Percentiles rank a stretch among this genome's conserved stretches.
Conservation (phyloP, 495 filamentous ascomycete species). For the Penicillium odoratum region DNA sequence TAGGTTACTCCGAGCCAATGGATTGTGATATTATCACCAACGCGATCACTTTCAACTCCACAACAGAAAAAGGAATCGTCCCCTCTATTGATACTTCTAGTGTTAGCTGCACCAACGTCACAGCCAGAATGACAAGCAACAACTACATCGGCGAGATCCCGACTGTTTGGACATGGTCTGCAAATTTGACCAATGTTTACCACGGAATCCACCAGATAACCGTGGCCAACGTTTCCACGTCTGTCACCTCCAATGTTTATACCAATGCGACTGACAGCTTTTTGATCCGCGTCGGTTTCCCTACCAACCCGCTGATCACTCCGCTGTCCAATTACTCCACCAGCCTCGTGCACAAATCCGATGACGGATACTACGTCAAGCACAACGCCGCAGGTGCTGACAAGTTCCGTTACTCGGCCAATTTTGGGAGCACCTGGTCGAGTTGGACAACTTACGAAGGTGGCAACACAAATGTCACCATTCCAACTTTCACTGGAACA, state of each 20-base stretch:
- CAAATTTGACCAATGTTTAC: constrained; percentile 56
- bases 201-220: constrained; percentile 67
- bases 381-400: constrained; percentile 66
- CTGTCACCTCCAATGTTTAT: constrained; percentile 28
- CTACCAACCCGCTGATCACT: constrained; percentile 63
- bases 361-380: constrained; percentile 48
- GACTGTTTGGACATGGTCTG: constrained; percentile 54
- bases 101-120: constrained; percentile 43
- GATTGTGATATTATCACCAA: constrained; percentile 56
- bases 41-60: constrained; percentile 54
- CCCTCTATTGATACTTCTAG: constrained; percentile 41
- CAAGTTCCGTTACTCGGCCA: constrained; percentile 62
- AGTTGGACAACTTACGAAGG: constrained; percentile 58
- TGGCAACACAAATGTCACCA: constrained; percentile 44
- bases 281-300: constrained; percentile 54
- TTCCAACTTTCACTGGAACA: constrained; percentile 60
- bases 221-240: constrained; percentile 54
- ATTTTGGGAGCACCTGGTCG: constrained; percentile 61
- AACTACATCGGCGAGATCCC: constrained; percentile 51
- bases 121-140: constrained; percentile 12
- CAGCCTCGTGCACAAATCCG: constrained; percentile 43
- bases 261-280: constrained; percentile 57
- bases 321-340: constrained; percentile 58
- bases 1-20: constrained; percentile 65
- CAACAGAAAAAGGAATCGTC: constrained; percentile 40